A percentile compares a stretch with the other conserved stretches of the same genome.
These are phyloP conservation scores for Cicer arietinum DNA, from an alignment of 306 rosid species.

Conservation along the genomic window DNA sequence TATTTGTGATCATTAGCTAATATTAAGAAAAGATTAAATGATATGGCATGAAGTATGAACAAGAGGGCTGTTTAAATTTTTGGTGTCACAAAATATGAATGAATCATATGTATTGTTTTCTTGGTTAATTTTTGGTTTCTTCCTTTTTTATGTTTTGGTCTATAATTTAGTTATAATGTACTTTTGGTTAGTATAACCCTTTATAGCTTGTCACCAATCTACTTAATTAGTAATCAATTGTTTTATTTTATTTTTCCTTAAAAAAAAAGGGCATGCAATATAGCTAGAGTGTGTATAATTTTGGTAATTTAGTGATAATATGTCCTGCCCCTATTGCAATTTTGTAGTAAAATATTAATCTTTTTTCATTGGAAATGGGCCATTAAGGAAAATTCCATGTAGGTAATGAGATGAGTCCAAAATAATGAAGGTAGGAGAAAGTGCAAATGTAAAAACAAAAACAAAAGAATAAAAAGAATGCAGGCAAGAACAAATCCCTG, in stretches of 20 bases:
- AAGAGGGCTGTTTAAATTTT: slow-evolving; percentile 37
- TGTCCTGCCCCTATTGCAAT: background rate
- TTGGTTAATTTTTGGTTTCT: slow-evolving; percentile 23
- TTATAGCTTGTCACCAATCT: slow-evolving; percentile 20
- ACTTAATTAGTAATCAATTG: background rate
- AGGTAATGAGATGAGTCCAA: slow-evolving; percentile 15
- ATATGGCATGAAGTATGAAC: slow-evolving; percentile 40
- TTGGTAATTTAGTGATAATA: background rate
- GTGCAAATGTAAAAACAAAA: background rate
- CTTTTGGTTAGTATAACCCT: slow-evolving; percentile 16
- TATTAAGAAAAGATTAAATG: slow-evolving; percentile 10
- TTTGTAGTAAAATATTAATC: background rate
- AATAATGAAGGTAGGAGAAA: slow-evolving; percentile 33
- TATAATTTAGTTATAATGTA: slow-evolving; percentile 34
- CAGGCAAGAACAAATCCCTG: slow-evolving; percentile 35
- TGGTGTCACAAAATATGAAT: slow-evolving; percentile 29
- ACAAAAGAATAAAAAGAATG: slow-evolving; percentile 15
- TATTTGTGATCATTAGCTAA: slow-evolving; percentile 30
- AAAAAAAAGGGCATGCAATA: slow-evolving; percentile 10
- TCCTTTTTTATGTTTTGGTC: slow-evolving; percentile 26
- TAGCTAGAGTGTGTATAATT: background rate
- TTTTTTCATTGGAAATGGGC: slow-evolving; percentile 7
- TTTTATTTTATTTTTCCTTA: slow-evolving; percentile 12
- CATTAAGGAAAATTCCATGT: background rate
- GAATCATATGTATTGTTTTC: slow-evolving; percentile 36